These are phyloP conservation scores for Cytospora piceae DNA, from an alignment of 2,329 filamentous ascomycete genomes.

Conservation along the genomic window DNA sequence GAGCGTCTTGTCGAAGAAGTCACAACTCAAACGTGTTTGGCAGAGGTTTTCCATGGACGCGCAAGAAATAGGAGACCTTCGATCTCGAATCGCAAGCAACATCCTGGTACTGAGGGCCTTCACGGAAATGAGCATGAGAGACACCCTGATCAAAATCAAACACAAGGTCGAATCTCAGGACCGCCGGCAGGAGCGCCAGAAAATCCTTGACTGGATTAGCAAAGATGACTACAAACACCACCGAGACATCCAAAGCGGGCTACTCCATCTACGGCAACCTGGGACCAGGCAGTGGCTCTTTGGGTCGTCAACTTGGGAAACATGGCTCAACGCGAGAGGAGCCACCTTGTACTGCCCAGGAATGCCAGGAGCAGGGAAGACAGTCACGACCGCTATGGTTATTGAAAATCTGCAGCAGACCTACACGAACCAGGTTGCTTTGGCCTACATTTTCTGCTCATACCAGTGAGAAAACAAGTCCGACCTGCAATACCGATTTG, in stretches of 20 bases:
- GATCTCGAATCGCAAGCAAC: background rate
- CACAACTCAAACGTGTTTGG: background rate
- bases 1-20: background rate
- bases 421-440: background rate
- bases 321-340: background rate
- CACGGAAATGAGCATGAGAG: background rate
- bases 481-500: background rate
- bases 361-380: constrained; percentile 3
- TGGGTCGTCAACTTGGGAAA: background rate
- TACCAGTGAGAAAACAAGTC: background rate
- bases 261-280: background rate
- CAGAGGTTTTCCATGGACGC: background rate
- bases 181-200: too few relatives aligned
- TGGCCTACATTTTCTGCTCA: background rate
- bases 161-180: too few relatives aligned
- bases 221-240: background rate
- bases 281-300: constrained; percentile 9
- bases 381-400: constrained; percentile 32
- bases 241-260: background rate
- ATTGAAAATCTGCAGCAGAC: background rate
- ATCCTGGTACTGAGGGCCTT: background rate
- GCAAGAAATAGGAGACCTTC: background rate
- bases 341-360: constrained; percentile 2
- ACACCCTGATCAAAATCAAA: background rate
- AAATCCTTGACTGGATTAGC: too few relatives aligned